Conservation (phyloP, 495 filamentous ascomycete genomes). For the Penicillium parvum region DNA sequence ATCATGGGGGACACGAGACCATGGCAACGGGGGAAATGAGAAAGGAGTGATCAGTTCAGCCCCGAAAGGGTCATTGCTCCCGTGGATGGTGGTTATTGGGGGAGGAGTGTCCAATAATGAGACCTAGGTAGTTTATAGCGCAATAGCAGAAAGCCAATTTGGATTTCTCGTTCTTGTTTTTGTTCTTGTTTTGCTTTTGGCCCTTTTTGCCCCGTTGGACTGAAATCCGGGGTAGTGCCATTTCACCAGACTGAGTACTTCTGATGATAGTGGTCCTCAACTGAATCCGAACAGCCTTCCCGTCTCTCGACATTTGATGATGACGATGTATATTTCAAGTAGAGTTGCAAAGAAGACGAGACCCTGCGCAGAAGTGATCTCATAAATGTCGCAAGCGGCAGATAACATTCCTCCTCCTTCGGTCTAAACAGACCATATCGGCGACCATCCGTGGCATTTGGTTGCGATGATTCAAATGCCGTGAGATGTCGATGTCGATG, state of each 20-base stretch:
- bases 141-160: conserved; percentile 2
- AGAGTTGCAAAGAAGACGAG: neutral
- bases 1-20: neutral
- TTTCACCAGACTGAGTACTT: neutral
- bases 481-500: conserved; percentile 3
- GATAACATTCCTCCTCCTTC: neutral
- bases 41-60: conserved; percentile 1
- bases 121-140: neutral
- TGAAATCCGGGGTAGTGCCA: conserved; percentile 25
- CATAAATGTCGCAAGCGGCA: conserved; percentile 10
- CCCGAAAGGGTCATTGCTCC: conserved; percentile 3
- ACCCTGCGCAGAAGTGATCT: conserved; percentile 5
- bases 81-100: conserved; percentile 4
- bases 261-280: neutral
- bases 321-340: too few relatives aligned
- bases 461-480: too few relatives aligned
- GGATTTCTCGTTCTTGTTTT: neutral
- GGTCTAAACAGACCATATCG: too few relatives aligned
- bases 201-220: conserved; percentile 7
- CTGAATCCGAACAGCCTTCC: too few relatives aligned
- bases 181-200: neutral
- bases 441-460: conserved; percentile 1
- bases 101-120: neutral
- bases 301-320: too few relatives aligned
- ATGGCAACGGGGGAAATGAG: neutral